Evolutionary conservation across 768 basidiomycete genomes (phyloP), one percentile per base, ranked within the genome.

Genomic region (Agaricus blazei): DNA sequence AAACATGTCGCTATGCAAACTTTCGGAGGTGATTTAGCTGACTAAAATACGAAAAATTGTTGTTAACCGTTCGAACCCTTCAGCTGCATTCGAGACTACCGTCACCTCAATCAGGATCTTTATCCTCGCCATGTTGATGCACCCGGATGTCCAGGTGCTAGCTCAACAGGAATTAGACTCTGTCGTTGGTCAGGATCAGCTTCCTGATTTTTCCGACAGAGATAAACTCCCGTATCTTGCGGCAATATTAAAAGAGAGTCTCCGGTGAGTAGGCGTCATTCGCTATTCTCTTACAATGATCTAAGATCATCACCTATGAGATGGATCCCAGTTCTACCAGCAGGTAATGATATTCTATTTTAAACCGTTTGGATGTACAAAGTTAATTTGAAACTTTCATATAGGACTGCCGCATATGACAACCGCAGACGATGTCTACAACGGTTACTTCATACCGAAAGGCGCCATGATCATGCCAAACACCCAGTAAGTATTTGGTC

Each of bases 161-260:
- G 67, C 66, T 4, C 70, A 71, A 42, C 51, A 52, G 34, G 65
- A 71, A 50, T 58, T 70, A 2, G 67, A 70, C 48, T 19, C 28
- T 0, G 62, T 69, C 3, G 56, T 68, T 7, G 67, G 68, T 1
- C 37, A 4, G 4, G 58, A 61, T 19, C 48, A 66, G 9, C 61
- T 71, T 2, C 70, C 69, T 3, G 44, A 50, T n/a, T 58, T 68
- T 23, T 51, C 48, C 3, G 69, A 71, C 40, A 49, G 58, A 5
- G 36, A 53, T 2, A 34, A 62, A 5, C 56, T 69, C 6, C 65
- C 67, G 2, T 71, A 67, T 43, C 19, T 70, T 15, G 54, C 62
- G 19, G 64, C 64, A 3, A 42, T 69, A 4, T 53, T 63, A 28
- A 62, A 62, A 42, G 68, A 70, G 41, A 58, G 63, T 15, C 19